Evolutionary conservation across 2,329 filamentous ascomycete genomes (phyloP).

Genomic region (Ustulina deusta): DNA sequence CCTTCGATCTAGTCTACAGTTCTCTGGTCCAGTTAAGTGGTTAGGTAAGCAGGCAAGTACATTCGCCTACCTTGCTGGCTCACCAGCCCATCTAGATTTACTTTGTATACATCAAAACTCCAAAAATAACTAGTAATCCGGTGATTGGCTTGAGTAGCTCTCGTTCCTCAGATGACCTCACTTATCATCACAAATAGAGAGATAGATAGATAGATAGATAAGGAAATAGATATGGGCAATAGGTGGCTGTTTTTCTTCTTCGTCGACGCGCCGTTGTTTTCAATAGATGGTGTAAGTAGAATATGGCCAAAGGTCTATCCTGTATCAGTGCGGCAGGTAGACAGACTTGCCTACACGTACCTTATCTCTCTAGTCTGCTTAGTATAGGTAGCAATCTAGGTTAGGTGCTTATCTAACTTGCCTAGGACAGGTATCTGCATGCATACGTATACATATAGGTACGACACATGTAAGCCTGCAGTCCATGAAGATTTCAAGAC

Average conservation of each 20-base stretch:
- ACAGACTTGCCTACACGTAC: too few relatives aligned
- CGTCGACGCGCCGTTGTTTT: slow-evolving; percentile 7
- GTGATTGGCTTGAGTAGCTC: background rate
- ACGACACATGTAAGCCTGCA: background rate
- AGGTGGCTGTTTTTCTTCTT: background rate
- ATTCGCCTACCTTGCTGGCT: slow-evolving; percentile 1
- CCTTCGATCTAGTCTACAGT: background rate
- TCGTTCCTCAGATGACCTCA: background rate
- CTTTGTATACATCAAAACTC: background rate
- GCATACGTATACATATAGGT: background rate
- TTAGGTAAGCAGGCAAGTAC: background rate
- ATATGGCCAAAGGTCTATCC: background rate
- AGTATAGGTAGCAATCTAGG: background rate
- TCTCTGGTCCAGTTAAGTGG: background rate
- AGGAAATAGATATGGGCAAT: background rate
- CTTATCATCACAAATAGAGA: background rate
- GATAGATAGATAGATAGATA: background rate
- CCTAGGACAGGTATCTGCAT: background rate
- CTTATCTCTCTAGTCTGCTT: background rate
- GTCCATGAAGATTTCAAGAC: background rate
- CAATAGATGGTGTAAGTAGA: slow-evolving; percentile 1
- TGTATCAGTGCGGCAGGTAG: too few relatives aligned
- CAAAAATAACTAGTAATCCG: background rate
- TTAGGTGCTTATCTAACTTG: background rate
- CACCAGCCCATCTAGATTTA: background rate